phyloP scores from a whole-genome alignment of 2,329 filamentous ascomycete species.

The Delphinella strobiligena region DNA sequence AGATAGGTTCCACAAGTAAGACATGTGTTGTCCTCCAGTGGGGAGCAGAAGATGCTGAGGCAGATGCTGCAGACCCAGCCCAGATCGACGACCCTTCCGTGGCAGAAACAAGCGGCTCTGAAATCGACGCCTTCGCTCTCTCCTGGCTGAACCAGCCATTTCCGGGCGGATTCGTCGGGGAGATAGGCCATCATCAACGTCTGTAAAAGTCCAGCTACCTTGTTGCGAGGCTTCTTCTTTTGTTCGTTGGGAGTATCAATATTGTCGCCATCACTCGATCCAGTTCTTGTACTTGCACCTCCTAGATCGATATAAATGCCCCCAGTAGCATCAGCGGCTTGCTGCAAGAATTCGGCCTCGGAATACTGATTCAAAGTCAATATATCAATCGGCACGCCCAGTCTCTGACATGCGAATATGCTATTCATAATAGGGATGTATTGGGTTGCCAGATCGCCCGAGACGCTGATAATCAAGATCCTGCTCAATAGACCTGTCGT shows the following conservation, averaged over 20 bases:
- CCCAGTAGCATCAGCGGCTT: conserved; percentile 65
- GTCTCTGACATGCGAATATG: conserved; percentile 86
- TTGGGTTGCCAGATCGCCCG: conserved; percentile 72
- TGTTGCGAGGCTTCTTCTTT: not conserved
- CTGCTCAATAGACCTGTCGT: conserved; percentile 54
- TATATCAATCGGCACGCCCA: conserved; percentile 83
- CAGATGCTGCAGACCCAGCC: conserved; percentile 96
- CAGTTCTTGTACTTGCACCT: not conserved
- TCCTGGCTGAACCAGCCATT: conserved; percentile 63
- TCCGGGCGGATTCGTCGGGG: conserved; percentile 54
- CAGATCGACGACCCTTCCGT: conserved; percentile 77
- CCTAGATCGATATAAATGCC: conserved; percentile 54
- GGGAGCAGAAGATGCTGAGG: conserved; percentile 78
- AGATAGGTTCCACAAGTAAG: conserved; percentile 74
- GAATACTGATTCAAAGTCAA: conserved; percentile 61
- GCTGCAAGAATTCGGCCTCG: conserved; percentile 83
- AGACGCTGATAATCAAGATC: conserved; percentile 83
- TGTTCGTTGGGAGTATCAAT: not conserved
- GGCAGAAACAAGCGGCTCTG: conserved; percentile 95
- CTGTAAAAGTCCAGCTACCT: conserved; percentile 55
- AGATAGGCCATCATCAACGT: conserved; percentile 92
- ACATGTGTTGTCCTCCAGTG: conserved; percentile 54
- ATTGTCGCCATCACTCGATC: conserved; percentile 8
- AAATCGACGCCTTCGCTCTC: conserved; percentile 79
- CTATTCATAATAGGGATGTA: conserved; percentile 99